Base-by-base conservation (phyloP, 2,329 filamentous ascomycete genomes). In the Fusarium burgessii region DNA sequence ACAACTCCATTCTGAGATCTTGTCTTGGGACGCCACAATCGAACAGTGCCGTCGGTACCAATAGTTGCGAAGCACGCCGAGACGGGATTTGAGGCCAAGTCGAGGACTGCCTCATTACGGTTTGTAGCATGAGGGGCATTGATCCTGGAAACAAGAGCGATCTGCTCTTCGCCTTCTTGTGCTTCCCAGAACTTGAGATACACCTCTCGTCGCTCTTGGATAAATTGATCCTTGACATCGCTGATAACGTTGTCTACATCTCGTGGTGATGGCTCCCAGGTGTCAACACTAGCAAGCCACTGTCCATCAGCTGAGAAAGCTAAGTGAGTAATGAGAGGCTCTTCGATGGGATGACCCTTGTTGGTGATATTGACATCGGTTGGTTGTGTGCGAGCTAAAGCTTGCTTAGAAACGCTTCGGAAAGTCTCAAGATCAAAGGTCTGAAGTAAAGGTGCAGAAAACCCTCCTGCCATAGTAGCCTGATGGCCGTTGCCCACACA, bases 221-320 rank as follows among this genome's bases (percentile, higher is more conserved):
- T 80, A 61, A 88, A 85, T 55, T 82, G 85, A 71, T 81, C 83
- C 67, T 77, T 80, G 64, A 75, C 74, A 23, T 82, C 81, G 32
- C 73, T 66, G 33, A 72, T 75, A 3, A 81, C 74, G 46, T 77
- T 86, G 41, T 88, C 86, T 17, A 93, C 81, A 77, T 98, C 94
- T 65, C 88, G 84, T 15, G 84, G 82, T 13, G 93, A 89, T 2
- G 94, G 94, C 55, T 88, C 87, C 96, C 96, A 99, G 76, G 95
- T 93, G 78, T 99, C 96, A 2, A 97, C 88, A 3, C 94, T 98
- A 7, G 92, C 95, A 62, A 99, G 87, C 95, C 95, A 98, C 71
- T 90, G 87, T 20, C 95, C 95, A 77, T 98, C 92, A 52, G 87
- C 84, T 45, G 93, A 95, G 73, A 96, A 89, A 45, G 91, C 88